These are phyloP conservation scores for Botrytis aclada DNA, from an alignment of 2,329 filamentous ascomycete genomes.

Conservation along the genomic window DNA sequence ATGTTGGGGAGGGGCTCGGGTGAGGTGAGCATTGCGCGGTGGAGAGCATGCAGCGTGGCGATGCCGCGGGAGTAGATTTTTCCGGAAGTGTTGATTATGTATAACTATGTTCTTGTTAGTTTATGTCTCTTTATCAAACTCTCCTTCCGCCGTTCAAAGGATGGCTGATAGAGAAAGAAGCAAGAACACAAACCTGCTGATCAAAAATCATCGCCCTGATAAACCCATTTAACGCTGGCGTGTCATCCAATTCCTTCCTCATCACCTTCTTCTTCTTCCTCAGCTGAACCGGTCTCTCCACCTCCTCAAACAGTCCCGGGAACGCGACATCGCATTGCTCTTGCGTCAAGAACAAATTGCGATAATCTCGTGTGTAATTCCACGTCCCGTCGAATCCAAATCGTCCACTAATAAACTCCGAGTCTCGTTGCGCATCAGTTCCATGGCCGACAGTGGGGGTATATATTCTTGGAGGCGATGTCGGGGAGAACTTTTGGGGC, in stretches of 20 bases:
- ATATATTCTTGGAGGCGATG: neutral
- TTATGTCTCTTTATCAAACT: neutral
- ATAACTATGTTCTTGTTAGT: slow-evolving; percentile 2
- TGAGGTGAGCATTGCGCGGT: slow-evolving; percentile 49
- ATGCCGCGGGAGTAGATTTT: slow-evolving; percentile 30
- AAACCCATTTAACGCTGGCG: slow-evolving; percentile 13
- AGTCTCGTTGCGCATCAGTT: neutral
- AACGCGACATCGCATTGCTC: slow-evolving; percentile 22
- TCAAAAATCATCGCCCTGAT: slow-evolving; percentile 16
- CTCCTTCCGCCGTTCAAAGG: no score
- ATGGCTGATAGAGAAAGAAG: slow-evolving; percentile 19
- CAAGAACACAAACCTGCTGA: slow-evolving; percentile 20
- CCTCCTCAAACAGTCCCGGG: slow-evolving; percentile 22
- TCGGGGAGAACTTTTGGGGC: neutral
- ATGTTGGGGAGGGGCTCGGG: slow-evolving; percentile 48
- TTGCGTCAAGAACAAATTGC: slow-evolving; percentile 14
- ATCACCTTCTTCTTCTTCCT: slow-evolving; percentile 3
- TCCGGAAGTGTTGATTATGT: slow-evolving; percentile 10
- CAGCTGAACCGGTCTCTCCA: slow-evolving; percentile 20
- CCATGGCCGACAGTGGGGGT: neutral
- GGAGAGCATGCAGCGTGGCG: slow-evolving; percentile 51
- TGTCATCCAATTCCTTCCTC: slow-evolving; percentile 17
- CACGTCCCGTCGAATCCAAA: slow-evolving; percentile 14
- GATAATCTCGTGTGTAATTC: slow-evolving; percentile 14
- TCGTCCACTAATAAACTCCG: neutral